phyloP scores from a whole-genome alignment of 108 stramenopile species.

The Skeletonema potamos region DNA sequence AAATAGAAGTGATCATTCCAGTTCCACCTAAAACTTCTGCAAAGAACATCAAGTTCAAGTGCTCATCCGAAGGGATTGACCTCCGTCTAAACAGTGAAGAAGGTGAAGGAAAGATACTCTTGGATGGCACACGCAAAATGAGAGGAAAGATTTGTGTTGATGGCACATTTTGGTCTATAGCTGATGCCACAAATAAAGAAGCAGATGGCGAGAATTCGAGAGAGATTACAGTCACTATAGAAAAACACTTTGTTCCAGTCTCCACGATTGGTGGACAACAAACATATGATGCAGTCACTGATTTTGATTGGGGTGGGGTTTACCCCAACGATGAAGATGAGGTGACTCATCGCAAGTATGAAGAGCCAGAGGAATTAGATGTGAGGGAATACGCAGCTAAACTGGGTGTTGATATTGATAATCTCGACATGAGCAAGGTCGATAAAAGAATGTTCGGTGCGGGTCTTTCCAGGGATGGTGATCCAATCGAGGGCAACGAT shows the following conservation, averaged over 20 bases:
- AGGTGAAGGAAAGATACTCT: constrained; percentile 35
- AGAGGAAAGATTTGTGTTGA: constrained; percentile 69
- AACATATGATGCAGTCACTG: constrained; percentile 46
- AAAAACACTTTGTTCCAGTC: constrained; percentile 52
- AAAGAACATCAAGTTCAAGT: constrained; percentile 67
- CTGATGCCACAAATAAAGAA: constrained; percentile 47
- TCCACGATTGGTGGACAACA: constrained; percentile 11
- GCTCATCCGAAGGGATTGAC: constrained; percentile 43
- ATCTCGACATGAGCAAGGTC: constrained; percentile 84
- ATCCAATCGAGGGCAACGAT: neutral
- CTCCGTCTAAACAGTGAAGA: constrained; percentile 2
- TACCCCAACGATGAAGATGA: constrained; percentile 75
- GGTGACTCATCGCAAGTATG: constrained; percentile 64
- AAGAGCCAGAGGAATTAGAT: constrained; percentile 77
- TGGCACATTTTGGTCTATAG: constrained; percentile 84
- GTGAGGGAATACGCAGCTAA: constrained; percentile 76
- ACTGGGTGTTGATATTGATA: constrained; percentile 88
- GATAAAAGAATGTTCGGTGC: constrained; percentile 84
- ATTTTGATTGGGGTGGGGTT: constrained; percentile 86
- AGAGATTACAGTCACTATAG: constrained; percentile 67
- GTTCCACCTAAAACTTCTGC: constrained; percentile 68
- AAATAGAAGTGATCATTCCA: constrained; percentile 70
- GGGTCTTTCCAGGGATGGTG: constrained; percentile 33
- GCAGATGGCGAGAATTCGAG: constrained; percentile 22
- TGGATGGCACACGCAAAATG: constrained; percentile 63